These are phyloP conservation scores for Inga oerstediana DNA, from an alignment of 306 rosid species.

Conservation along the genomic window DNA sequence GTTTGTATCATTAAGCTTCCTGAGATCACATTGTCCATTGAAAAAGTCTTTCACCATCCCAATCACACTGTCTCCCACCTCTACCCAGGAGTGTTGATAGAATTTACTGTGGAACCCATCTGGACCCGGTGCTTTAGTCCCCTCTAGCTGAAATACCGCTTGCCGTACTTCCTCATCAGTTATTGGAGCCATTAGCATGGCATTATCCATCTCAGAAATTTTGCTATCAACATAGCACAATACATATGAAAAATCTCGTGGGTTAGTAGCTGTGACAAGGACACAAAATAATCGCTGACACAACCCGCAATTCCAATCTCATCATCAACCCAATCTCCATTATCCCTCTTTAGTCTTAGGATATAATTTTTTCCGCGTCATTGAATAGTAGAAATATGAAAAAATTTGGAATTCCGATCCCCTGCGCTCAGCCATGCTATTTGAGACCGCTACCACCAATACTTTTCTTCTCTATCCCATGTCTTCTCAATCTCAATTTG, in stretches of 20 bases:
- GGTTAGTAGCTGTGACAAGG: neutral
- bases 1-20: neutral
- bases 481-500: neutral
- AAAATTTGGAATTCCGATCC: neutral
- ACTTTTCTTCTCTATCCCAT: neutral
- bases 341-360: neutral
- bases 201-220: neutral
- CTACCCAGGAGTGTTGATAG: neutral
- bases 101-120: neutral
- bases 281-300: accelerated
- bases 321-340: neutral
- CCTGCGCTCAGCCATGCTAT: neutral
- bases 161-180: neutral
- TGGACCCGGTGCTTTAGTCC: neutral
- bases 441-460: neutral
- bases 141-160: neutral
- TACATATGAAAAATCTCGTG: no score
- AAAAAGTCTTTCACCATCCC: neutral
- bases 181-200: neutral
- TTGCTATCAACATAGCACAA: no score
- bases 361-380: accelerated
- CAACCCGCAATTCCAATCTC: neutral
- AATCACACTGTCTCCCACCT: accelerated
- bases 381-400: neutral
- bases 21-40: neutral